Evolutionary conservation across 2,329 filamentous ascomycete species (phyloP), one percentile per base, ranked within the genome.

Genomic region (Cladosporium sp.): DNA sequence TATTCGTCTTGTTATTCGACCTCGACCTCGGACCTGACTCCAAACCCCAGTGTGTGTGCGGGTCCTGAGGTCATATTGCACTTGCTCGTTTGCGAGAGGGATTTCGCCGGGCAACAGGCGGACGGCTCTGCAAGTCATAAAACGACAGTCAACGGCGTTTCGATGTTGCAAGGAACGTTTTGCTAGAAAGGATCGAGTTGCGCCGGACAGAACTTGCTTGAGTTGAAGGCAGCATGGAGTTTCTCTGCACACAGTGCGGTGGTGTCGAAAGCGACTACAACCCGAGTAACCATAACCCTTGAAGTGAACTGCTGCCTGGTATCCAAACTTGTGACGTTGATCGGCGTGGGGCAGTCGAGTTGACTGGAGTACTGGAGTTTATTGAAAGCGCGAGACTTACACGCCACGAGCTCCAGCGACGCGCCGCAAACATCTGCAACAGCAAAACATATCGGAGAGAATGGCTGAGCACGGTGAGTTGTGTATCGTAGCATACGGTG

Each of bases 391-490:
- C 30, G 55, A 58, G 30, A 58, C 34, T 58, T 34, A 2, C 52
- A 55, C 52, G 28, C 52, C 34, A 36, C 34, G n/a, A 41, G 6
- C n/a, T 58, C 21, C 28, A 41, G n/a, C 34, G 32, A 58, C 55
- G 34, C 55, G 55, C 34, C n/a, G 14, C 34, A 34, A 28, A 21
- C 55, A 58, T 41, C 34, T 38, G 21, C 55, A 28, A 28, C 21
- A 12, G 34, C 21, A 41, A 32, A 41, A 32, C 34, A 58, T 21
- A 21, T 5, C 34, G 11, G n/a, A 41, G 8, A 58, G 55, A 11
- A 58, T 58, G 55, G 55, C 55, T 58, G 55, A 58, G 21, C 21
- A 36, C n/a, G 55, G 55, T 58, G 34, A 58, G 55, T 24, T 2
- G 55, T 6, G 12, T 41, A 4, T 11, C 3, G 21, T 21, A 41